Evolutionary conservation across 2,329 filamentous ascomycete genomes (phyloP).

Genomic region (Xylaria sp.): DNA sequence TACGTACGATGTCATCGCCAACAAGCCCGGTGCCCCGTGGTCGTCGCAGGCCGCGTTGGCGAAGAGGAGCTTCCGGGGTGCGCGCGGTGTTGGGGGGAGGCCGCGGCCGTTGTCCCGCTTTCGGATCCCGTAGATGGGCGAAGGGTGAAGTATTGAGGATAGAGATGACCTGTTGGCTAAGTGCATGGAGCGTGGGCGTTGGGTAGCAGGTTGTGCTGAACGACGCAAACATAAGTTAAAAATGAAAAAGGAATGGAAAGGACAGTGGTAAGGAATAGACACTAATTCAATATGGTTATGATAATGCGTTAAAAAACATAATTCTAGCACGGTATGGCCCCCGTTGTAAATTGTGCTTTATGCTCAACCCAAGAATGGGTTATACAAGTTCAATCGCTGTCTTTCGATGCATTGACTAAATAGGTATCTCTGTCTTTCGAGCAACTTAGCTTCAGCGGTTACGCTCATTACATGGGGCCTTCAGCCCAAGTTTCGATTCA

Average conservation of each 20-base stretch:
- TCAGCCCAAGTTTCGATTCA: too few species aligned
- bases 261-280: conserved; percentile 13
- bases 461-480: too few species aligned
- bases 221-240: not conserved
- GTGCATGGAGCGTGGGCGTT: not conserved
- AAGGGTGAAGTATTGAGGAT: not conserved
- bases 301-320: too few species aligned
- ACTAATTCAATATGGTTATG: conserved; percentile 10
- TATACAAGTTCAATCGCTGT: not conserved
- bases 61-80: conserved; percentile 32
- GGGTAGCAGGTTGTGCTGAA: not conserved
- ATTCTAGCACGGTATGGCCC: not conserved
- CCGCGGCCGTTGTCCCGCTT: conserved; percentile 4
- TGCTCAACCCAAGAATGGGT: not conserved
- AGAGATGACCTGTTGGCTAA: not conserved
- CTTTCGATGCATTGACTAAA: too few species aligned
- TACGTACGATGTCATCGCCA: conserved; percentile 42
- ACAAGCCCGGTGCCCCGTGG: conserved; percentile 40
- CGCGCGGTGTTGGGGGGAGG: conserved; percentile 16
- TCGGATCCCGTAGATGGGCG: too few species aligned
- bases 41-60: conserved; percentile 24
- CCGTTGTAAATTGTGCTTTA: not conserved
- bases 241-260: not conserved
- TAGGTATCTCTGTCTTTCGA: too few species aligned
- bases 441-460: too few species aligned